Evolutionary conservation across 495 filamentous ascomycete genomes (phyloP).

Genomic region (Lentithecium fluviatile): DNA sequence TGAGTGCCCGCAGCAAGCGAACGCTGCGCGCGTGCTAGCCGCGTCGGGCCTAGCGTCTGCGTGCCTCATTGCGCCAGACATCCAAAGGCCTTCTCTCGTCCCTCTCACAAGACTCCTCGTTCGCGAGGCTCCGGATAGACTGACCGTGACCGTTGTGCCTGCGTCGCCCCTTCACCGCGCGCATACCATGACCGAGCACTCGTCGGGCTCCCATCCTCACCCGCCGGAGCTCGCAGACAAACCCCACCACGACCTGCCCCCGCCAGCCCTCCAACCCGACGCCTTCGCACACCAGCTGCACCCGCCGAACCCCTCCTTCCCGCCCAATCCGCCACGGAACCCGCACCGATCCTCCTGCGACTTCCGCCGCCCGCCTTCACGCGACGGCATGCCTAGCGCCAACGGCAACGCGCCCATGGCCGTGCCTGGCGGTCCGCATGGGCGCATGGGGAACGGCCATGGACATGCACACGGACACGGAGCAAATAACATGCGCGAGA

Average conservation of each 20-base stretch:
- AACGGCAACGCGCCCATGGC: conserved; percentile 41
- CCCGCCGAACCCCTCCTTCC: conserved; percentile 20
- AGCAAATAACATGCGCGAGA: conserved; percentile 19
- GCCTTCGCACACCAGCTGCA: conserved; percentile 25
- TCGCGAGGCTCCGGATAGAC: not conserved
- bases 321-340: conserved; percentile 25
- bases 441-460: conserved; percentile 35
- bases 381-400: conserved; percentile 28
- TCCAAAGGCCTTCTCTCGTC: not conserved
- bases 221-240: conserved; percentile 19
- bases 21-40: conserved; percentile 5
- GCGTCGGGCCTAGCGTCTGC: conserved; percentile 12
- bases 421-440: conserved; percentile 35
- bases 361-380: conserved; percentile 20
- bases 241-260: conserved; percentile 22
- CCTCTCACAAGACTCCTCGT: not conserved
- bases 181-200: conserved; percentile 7
- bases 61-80: not conserved
- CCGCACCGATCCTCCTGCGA: conserved; percentile 31
- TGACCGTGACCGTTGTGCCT: not conserved
- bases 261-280: conserved; percentile 12
- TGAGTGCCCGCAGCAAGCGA: conserved; percentile 13
- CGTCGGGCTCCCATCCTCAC: conserved; percentile 10
- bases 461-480: conserved; percentile 10
- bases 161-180: no score